Evolutionary conservation across 352 stramenopile genomes (phyloP).

Genomic region (Globisporangium canariense): DNA sequence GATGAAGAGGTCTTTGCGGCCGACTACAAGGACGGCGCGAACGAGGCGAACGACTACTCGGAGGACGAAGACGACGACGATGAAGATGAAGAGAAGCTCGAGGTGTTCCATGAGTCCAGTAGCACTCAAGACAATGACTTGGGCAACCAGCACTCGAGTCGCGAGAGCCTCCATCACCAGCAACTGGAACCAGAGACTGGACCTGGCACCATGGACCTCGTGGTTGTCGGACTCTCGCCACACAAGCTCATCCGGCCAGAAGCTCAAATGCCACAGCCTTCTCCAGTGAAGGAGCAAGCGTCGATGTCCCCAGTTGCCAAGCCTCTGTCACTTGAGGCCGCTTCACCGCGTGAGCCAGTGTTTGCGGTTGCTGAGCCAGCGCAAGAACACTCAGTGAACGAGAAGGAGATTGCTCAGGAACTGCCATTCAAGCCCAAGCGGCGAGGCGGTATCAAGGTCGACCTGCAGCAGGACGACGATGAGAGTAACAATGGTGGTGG

Average conservation of each 20-base stretch:
- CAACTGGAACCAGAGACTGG: conserved; percentile 7
- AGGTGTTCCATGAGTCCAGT: conserved; percentile 34
- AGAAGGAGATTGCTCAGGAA: neutral
- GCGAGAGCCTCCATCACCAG: conserved; percentile 2
- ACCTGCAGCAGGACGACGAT: conserved; percentile 6
- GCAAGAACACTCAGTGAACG: neutral
- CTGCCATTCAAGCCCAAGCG: conserved; percentile 4
- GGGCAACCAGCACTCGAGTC: conserved; percentile 20
- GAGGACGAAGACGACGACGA: conserved; percentile 16
- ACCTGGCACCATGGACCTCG: conserved; percentile 23
- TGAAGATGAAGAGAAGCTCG: conserved; percentile 38
- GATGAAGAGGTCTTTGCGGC: conserved; percentile 21
- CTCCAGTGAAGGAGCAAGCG: conserved; percentile 19
- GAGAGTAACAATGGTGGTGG: neutral
- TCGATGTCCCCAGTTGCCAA: neutral
- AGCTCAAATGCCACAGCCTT: neutral
- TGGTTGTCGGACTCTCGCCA: conserved; percentile 37
- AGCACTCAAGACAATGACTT: neutral
- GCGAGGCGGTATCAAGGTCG: conserved; percentile 19
- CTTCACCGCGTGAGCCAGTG: neutral
- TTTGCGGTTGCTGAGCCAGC: neutral
- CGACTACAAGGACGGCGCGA: conserved; percentile 15
- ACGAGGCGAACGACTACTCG: conserved; percentile 4
- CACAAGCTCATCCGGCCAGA: conserved; percentile 23
- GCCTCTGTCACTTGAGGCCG: neutral